phyloP scores from a whole-genome alignment of 306 rosid genomes.

The Parietaria judaica region DNA sequence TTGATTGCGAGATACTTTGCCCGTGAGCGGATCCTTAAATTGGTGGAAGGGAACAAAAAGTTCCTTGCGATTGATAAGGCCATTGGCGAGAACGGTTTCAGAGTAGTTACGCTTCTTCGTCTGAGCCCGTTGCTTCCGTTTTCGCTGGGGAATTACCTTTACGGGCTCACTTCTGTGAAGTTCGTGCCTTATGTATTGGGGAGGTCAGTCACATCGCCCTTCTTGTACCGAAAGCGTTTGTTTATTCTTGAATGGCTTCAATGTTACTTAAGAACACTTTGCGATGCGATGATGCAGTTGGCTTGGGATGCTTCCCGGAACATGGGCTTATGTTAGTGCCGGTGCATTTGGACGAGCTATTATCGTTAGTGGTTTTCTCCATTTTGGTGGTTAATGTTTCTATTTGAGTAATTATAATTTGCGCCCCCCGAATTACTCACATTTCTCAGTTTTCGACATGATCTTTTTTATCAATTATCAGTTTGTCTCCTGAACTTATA shows the following conservation, averaged over 20 bases:
- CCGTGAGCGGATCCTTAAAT: constrained; percentile 87
- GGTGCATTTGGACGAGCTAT: constrained; percentile 99
- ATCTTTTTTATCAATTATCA: background rate
- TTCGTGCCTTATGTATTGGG: constrained; percentile 92
- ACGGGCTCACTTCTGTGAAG: constrained; percentile 93
- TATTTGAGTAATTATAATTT: too few species aligned
- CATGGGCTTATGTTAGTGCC: constrained; percentile 99
- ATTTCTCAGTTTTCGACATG: too few species aligned
- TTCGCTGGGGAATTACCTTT: constrained; percentile 88
- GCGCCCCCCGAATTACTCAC: too few species aligned
- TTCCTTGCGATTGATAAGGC: constrained; percentile 96
- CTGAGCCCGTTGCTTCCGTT: constrained; percentile 97
- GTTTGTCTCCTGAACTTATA: too few species aligned
- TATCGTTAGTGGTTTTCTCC: constrained; percentile 53
- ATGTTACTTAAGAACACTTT: background rate
- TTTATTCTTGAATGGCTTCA: background rate
- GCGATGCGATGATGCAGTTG: constrained; percentile 44
- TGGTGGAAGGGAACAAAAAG: constrained; percentile 90
- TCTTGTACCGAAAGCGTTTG: too few species aligned
- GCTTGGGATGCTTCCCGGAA: constrained; percentile 99
- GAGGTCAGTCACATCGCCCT: constrained; percentile 38
- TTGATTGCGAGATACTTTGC: constrained; percentile 96
- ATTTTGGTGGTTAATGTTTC: too few species aligned
- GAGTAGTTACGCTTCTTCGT: constrained; percentile 91
- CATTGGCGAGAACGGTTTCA: constrained; percentile 89